phyloP scores from a whole-genome alignment of 768 basidiomycete genomes.

The Tubosaeta sp. region DNA sequence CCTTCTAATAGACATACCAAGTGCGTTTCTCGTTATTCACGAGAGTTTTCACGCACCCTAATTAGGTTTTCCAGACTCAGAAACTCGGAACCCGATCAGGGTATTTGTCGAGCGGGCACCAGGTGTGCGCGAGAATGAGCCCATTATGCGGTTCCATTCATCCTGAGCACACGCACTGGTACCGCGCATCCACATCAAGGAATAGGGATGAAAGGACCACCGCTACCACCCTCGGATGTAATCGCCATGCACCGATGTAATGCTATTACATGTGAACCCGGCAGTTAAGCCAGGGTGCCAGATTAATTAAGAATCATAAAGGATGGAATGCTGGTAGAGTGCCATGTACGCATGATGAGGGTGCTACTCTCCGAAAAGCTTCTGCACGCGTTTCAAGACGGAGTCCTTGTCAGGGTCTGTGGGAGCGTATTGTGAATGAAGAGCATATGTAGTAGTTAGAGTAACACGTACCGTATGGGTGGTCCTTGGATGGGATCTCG shows the following conservation, averaged over 20 bases:
- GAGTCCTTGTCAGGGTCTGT: conserved; percentile 95
- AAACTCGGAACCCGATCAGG: conserved; percentile 55
- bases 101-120: conserved; percentile 66
- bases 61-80: conserved; percentile 46
- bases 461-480: conserved; percentile 79
- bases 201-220: conserved; percentile 6
- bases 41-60: conserved; percentile 3
- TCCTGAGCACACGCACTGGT: conserved; percentile 17
- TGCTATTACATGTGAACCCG: conserved; percentile 21
- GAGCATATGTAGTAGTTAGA: conserved; percentile 2
- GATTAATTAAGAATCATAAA: conserved; percentile 7
- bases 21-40: conserved; percentile 42
- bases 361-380: conserved; percentile 83
- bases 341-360: conserved; percentile 10
- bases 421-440: conserved; percentile 18
- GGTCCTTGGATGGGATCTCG: conserved; percentile 98
- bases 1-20: conserved; percentile 74
- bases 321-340: conserved; percentile 3
- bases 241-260: conserved; percentile 19
- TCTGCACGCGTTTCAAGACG: conserved; percentile 93
- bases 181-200: conserved; percentile 9
- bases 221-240: conserved; percentile 14
- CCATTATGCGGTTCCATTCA: conserved; percentile 64
- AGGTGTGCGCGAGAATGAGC: conserved; percentile 66
- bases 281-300: conserved; percentile 7